Evolutionary conservation across 75 land plant genomes (phyloP).

Genomic region (Pinus albicaulis): DNA sequence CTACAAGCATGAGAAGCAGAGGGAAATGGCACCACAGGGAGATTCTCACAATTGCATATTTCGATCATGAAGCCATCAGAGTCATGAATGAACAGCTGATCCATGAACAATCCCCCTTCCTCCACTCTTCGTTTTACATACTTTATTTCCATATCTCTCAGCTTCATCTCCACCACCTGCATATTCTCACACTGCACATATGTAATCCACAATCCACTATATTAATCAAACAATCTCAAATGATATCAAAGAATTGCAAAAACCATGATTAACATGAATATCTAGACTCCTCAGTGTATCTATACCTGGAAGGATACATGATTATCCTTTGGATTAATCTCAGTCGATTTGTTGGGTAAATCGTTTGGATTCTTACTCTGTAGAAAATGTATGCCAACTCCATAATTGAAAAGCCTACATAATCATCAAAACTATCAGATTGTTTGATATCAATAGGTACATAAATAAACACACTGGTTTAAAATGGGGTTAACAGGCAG

Average conservation of each 20-base stretch:
- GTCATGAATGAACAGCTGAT: slow-evolving; percentile 34
- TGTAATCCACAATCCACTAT: too few relatives aligned
- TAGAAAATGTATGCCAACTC: too few relatives aligned
- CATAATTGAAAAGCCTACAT: too few relatives aligned
- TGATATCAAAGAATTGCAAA: neutral
- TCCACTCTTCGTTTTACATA: slow-evolving; percentile 12
- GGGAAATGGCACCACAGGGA: slow-evolving; percentile 12
- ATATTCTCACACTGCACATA: slow-evolving; percentile 1
- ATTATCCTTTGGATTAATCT: too few relatives aligned
- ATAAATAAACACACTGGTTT: too few relatives aligned
- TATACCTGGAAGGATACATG: too few relatives aligned
- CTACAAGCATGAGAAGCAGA: neutral
- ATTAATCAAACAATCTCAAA: neutral
- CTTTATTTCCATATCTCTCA: slow-evolving; percentile 15
- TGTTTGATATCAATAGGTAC: too few relatives aligned
- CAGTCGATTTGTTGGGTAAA: too few relatives aligned
- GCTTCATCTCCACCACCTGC: neutral
- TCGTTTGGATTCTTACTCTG: too few relatives aligned
- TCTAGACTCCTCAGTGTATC: neutral
- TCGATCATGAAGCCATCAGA: slow-evolving; percentile 37
- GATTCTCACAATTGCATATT: slow-evolving; percentile 29
- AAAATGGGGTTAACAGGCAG: too few relatives aligned
- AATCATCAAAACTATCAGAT: too few relatives aligned
- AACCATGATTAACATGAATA: neutral
- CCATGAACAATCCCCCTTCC: slow-evolving; percentile 20